Evolutionary conservation across 768 basidiomycete species (phyloP).

Genomic region (Tricholoma matsutake): DNA sequence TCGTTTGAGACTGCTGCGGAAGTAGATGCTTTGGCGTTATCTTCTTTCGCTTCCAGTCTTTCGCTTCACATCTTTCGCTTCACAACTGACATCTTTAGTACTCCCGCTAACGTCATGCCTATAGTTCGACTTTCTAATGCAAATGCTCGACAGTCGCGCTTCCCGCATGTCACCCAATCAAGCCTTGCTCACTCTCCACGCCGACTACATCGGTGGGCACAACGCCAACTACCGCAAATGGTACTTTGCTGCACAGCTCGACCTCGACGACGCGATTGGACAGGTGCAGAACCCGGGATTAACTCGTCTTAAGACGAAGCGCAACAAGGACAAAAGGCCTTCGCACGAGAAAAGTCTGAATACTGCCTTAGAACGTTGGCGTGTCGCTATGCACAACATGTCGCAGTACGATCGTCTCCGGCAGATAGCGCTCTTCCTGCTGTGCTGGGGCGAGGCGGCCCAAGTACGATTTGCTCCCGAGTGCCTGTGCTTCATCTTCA

Average conservation of each 20-base stretch:
- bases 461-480: constrained; percentile 97
- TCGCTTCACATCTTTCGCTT: not conserved
- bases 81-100: not conserved
- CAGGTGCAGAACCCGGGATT: constrained; percentile 89
- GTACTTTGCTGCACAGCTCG: constrained; percentile 99
- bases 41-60: not conserved
- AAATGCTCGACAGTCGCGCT: constrained; percentile 92
- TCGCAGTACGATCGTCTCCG: constrained; percentile 95
- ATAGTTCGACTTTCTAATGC: constrained; percentile 97
- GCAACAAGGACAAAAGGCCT: constrained; percentile 45
- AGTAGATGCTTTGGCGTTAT: not conserved
- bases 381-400: constrained; percentile 99
- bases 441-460: constrained; percentile 98
- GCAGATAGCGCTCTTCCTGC: constrained; percentile 91
- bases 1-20: not conserved
- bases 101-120: constrained; percentile 9
- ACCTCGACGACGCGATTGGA: constrained; percentile 96
- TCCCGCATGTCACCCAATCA: constrained; percentile 97
- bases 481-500: constrained; percentile 99
- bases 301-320: constrained; percentile 73
- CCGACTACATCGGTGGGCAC: constrained; percentile 98
- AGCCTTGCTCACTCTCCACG: constrained; percentile 91
- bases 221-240: constrained; percentile 99
- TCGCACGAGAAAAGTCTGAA: constrained; percentile 64
- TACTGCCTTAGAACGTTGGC: constrained; percentile 88